phyloP scores from a whole-genome alignment of 2,329 filamentous ascomycete species.

The Botrytis medusae region DNA sequence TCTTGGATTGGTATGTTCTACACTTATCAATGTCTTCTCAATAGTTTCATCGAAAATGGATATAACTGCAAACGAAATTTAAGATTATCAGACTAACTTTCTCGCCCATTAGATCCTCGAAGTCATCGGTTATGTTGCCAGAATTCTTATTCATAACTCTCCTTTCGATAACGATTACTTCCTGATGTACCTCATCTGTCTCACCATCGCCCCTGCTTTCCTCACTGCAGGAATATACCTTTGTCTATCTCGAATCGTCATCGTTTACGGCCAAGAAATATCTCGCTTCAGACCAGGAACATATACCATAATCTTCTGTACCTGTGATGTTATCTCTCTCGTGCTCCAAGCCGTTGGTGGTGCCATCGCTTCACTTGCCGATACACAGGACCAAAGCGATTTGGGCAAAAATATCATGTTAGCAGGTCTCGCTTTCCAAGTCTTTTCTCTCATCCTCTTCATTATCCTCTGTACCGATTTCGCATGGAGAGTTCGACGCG shows the following conservation, averaged over 20 bases:
- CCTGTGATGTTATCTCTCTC: conserved; percentile 58
- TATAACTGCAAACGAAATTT: too few species aligned
- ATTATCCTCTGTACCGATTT: conserved; percentile 27
- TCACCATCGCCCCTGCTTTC: conserved; percentile 47
- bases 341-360: conserved; percentile 60
- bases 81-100: background rate
- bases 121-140: conserved; percentile 53
- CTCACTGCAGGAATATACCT: conserved; percentile 64
- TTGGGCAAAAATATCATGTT: conserved; percentile 42
- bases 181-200: conserved; percentile 58
- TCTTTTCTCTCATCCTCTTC: conserved; percentile 41
- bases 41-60: too few species aligned
- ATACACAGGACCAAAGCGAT: conserved; percentile 28
- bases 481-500: conserved; percentile 24
- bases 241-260: conserved; percentile 47
- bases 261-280: conserved; percentile 48
- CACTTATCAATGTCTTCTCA: background rate
- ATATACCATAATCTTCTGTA: conserved; percentile 50
- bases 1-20: conserved; percentile 45
- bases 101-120: conserved; percentile 10
- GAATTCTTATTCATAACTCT: conserved; percentile 51
- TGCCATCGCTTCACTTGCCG: conserved; percentile 52
- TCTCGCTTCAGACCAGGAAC: conserved; percentile 48
- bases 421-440: conserved; percentile 44
- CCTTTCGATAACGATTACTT: conserved; percentile 57